These are phyloP conservation scores for Salix arbutifolia DNA, from an alignment of 345 rosid species.

Conservation along the genomic window DNA sequence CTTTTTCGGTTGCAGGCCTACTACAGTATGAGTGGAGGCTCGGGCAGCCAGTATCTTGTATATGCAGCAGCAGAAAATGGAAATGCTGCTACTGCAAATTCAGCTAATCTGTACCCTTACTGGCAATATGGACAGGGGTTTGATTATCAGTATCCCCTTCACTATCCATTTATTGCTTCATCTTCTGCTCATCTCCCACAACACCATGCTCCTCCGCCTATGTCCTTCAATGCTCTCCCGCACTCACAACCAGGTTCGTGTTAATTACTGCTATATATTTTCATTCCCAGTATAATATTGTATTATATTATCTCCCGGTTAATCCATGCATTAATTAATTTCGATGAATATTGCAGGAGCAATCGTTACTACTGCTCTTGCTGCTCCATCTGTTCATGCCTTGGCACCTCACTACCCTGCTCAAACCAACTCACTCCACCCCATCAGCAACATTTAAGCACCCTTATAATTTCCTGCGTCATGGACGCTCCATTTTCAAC, in stretches of 20 bases:
- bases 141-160: constrained; percentile 16
- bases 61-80: constrained; percentile 3
- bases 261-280: no score
- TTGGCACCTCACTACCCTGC: background rate
- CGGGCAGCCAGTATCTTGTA: constrained; percentile 2
- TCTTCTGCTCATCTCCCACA: background rate
- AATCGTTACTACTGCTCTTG: background rate
- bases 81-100: background rate
- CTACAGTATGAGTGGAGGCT: constrained; percentile 62
- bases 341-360: constrained; percentile 1
- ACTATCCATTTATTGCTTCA: background rate
- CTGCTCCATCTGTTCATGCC: constrained; percentile 1
- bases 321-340: no score
- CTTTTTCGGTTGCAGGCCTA: constrained; percentile 48
- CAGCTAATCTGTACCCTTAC: background rate
- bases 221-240: background rate
- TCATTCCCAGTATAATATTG: no score
- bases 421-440: constrained; percentile 12
- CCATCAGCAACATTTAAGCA: constrained; percentile 7
- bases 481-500: background rate
- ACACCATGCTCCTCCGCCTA: background rate
- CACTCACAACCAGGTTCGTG: background rate
- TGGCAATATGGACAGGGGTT: constrained; percentile 5
- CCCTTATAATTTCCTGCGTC: background rate
- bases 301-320: no score